Conservation (phyloP, 2,329 filamentous ascomycete species). For the Lithohypha guttulata region DNA sequence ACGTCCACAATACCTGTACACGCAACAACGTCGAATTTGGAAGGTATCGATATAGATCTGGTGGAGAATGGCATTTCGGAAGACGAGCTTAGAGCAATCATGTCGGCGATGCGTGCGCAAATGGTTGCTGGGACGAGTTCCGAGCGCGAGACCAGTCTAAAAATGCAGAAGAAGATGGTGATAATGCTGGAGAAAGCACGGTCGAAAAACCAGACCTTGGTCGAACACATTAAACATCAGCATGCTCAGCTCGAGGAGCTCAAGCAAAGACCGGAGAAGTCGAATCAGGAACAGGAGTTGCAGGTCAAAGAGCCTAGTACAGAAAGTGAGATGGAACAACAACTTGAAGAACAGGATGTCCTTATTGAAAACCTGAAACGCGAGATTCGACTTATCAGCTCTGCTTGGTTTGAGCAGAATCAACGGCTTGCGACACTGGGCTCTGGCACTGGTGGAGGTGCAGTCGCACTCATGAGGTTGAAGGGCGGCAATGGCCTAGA, state of each 20-base stretch:
- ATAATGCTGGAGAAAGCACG: constrained; percentile 17
- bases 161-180: constrained; percentile 20
- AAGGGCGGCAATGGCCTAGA: constrained; percentile 24
- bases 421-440: constrained; percentile 35
- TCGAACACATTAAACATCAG: constrained; percentile 19
- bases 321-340: constrained; percentile 9
- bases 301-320: background rate
- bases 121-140: constrained; percentile 16
- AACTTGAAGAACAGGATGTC: constrained; percentile 14
- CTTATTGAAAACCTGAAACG: constrained; percentile 23
- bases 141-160: constrained; percentile 16
- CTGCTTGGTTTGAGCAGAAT: constrained; percentile 39
- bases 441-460: constrained; percentile 28
- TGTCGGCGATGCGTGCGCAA: constrained; percentile 21
- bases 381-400: constrained; percentile 36
- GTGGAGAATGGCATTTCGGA: constrained; percentile 16
- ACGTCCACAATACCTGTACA: constrained; percentile 5
- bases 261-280: background rate
- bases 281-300: constrained; percentile 9
- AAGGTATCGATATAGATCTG: constrained; percentile 6
- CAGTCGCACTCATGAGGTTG: constrained; percentile 27
- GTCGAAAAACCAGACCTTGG: constrained; percentile 15
- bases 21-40: background rate
- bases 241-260: constrained; percentile 16
- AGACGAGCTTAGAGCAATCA: constrained; percentile 21